phyloP scores from a whole-genome alignment of 768 basidiomycete genomes.

The Pisolithus tinctorius region DNA sequence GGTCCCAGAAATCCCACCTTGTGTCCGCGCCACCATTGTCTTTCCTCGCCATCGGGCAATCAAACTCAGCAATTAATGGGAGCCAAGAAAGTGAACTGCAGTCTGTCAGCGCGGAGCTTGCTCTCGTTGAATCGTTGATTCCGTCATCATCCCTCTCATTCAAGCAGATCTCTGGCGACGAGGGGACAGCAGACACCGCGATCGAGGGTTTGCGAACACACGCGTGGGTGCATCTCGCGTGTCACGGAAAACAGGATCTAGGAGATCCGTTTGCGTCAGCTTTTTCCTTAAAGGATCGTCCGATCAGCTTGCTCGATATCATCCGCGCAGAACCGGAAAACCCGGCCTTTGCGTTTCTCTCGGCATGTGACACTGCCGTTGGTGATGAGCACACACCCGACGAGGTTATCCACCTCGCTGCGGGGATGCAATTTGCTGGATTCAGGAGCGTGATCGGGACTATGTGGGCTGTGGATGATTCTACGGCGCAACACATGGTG shows the following conservation, averaged over 20 bases:
- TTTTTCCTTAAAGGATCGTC: constrained; percentile 18
- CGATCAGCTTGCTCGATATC: constrained; percentile 17
- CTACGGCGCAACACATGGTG: constrained; percentile 14
- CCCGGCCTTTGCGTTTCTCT: constrained; percentile 28
- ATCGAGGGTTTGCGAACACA: constrained; percentile 12
- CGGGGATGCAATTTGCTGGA: constrained; percentile 30
- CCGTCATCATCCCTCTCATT: constrained; percentile 8
- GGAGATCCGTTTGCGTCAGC: constrained; percentile 7
- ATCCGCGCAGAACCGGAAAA: constrained; percentile 9
- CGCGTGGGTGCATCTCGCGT: constrained; percentile 26
- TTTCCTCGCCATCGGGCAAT: too few species aligned
- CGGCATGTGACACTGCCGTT: constrained; percentile 28
- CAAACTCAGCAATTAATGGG: too few species aligned
- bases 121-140: too few species aligned
- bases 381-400: constrained; percentile 19
- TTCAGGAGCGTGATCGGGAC: constrained; percentile 31
- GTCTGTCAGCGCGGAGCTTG: too few species aligned
- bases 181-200: constrained; percentile 10
- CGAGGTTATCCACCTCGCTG: constrained; percentile 29
- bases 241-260: constrained; percentile 11
- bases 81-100: too few species aligned
- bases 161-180: constrained; percentile 6
- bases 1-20: not conserved
- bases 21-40: too few species aligned
- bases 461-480: constrained; percentile 27